Base-by-base conservation (phyloP, 371 early-diverging fungal genomes). In the Mucor irregularis region DNA sequence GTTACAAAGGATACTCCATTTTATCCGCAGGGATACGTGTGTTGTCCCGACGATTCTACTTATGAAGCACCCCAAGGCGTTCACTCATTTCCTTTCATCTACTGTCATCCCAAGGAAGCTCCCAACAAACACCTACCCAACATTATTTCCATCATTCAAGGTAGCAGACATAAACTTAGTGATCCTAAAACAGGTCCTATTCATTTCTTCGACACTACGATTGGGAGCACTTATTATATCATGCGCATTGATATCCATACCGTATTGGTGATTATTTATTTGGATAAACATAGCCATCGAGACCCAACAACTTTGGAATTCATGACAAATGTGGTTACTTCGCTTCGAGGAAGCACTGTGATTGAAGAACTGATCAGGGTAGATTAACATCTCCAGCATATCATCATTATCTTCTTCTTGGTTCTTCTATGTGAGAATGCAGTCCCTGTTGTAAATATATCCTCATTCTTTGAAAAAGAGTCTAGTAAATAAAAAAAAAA, bases 51-150 rank as follows among this genome's bases (percentile, higher is more conserved):
- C n/a, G 44, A 44, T 2, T 67, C 71, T 1, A 66, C 78, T 0
- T 87, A 85, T 53, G 81, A 84, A 43, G 49, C 82, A n/a, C 85
- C 85, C 2, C 80, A 80, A 19, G 87, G 86, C 0, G 59, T 84
- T 24, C 80, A 84, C 46, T 87, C 88, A 1, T 87, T 87, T 52
- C 88, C 85, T 10, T 85, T 81, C 38, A 85, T 87, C 47, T 87
- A 80, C 48, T 77, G 81, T 52, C 76, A 80, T 58, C 88, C 86
- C 33, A 77, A 81, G 82, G 78, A 80, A 47, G 67, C 82, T 6
- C 84, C 86, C 1, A 73, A 58, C 37, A 83, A 83, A 16, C 83
- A 86, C 65, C 60, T 83, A 51, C 86, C 86, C 9, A 82, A 78
- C 28, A 80, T 83, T 31, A 83, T 86, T 22, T 83, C 86, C 1